Evolutionary conservation across 129 eudicot species (phyloP).

Genomic region (Kitagawia praeruptora): DNA sequence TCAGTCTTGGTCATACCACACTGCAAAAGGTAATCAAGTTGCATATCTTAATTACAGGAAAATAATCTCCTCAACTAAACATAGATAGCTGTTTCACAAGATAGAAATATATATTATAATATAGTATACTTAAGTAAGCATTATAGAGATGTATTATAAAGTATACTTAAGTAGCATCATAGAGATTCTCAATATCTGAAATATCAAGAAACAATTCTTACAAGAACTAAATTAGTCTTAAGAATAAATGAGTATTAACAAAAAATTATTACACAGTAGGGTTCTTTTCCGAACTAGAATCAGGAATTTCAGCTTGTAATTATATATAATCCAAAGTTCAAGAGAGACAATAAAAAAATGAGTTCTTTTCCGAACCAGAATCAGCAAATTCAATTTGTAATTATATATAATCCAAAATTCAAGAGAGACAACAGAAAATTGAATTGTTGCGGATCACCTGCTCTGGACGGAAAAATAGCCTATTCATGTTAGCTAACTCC

Average conservation of each 20-base stretch:
- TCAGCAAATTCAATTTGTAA: background rate
- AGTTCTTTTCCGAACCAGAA: background rate
- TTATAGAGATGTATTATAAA: background rate
- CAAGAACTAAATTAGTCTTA: background rate
- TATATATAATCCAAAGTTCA: background rate
- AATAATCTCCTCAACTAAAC: background rate
- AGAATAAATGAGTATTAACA: background rate
- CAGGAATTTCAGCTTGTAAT: background rate
- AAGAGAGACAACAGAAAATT: background rate
- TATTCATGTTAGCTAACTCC: slow-evolving; percentile 98
- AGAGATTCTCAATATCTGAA: background rate
- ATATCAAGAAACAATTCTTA: background rate
- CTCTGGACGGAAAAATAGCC: slow-evolving; percentile 96
- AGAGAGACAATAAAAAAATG: background rate
- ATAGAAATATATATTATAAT: background rate
- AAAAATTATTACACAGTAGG: background rate
- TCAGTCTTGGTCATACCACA: slow-evolving; percentile 97
- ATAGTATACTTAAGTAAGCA: background rate
- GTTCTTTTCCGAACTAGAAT: background rate
- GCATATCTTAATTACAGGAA: background rate
- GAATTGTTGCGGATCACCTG: slow-evolving; percentile 43
- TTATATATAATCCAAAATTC: background rate
- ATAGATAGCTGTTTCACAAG: background rate
- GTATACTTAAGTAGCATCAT: background rate
- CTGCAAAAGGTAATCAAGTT: slow-evolving; percentile 27